Evolutionary conservation across 2,329 filamentous ascomycete genomes (phyloP), one percentile per base, ranked within the genome.

Genomic region (Phoma sp.): DNA sequence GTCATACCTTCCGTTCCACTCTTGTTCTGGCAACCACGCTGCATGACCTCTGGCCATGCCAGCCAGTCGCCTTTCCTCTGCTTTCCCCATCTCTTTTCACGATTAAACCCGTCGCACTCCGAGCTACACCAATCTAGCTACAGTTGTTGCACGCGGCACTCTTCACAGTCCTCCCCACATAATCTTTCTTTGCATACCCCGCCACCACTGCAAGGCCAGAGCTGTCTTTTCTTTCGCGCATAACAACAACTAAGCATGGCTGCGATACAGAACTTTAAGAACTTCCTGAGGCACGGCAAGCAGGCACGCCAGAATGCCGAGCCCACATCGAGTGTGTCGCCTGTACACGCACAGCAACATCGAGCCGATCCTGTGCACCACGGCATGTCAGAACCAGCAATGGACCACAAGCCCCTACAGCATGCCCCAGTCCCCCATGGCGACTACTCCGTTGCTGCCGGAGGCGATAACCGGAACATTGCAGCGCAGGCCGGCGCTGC

Each of bases 201-300:
- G 55, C 60, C 48, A 56, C 54, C 38, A 47, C 38, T 47, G 46
- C 41, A 39, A 45, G 50, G 36, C 35, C 64, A 48, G 60, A 62
- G 58, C 58, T 55, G 42, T 53, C 37, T 42, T 47, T 44, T 47
- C 35, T 32, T 24, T 47, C 37, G 38, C 59, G 54, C 44, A 55
- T 47, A 52, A 25, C 50, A 52, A 25, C 50, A 18, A 62, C 64
- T 65, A 62, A 65, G 58, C 56, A 87, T 87, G 85, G 86, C 83
- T 68, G 85, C 85, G 41, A 96, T 97, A 80, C 93, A 97, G 80
- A 95, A 95, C 74, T 86, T 97, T 69, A 97, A 98, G 80, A 97
- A 97, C 78, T 96, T 98, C 78, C 95, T 98, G 78, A 90, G 93
- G 64, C 93, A 97, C 82, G 93, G 93, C 78, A 97, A 97, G 82